These are phyloP conservation scores for Xylaria polymorpha DNA, from an alignment of 2,329 filamentous ascomycete genomes.

Conservation along the genomic window DNA sequence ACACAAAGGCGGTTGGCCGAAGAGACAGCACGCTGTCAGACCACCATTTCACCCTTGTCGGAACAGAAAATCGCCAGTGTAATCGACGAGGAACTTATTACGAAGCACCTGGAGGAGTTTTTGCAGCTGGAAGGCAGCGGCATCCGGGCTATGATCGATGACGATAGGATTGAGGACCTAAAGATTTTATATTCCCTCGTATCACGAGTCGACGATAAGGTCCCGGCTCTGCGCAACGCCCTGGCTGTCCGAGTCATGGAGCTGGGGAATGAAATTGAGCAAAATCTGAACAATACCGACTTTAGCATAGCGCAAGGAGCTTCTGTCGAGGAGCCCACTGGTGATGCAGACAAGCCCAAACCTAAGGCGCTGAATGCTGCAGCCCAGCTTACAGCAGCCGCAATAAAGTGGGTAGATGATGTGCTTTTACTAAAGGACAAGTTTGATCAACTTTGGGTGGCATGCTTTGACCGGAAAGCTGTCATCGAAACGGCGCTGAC, in stretches of 20 bases:
- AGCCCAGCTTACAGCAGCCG: conserved; percentile 85
- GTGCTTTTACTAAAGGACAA: conserved; percentile 87
- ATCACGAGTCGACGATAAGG: conserved; percentile 78
- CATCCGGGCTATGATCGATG: conserved; percentile 89
- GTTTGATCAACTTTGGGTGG: conserved; percentile 82
- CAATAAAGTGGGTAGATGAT: conserved; percentile 95
- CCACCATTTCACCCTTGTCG: conserved; percentile 80
- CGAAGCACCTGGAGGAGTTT: conserved; percentile 81
- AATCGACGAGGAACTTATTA: conserved; percentile 84
- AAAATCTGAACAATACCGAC: conserved; percentile 67
- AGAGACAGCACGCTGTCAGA: conserved; percentile 84
- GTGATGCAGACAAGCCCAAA: conserved; percentile 62
- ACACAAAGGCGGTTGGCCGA: conserved; percentile 80
- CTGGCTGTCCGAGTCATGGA: conserved; percentile 81
- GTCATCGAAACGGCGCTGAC: conserved; percentile 84
- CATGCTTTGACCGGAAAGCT: conserved; percentile 80
- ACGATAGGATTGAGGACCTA: conserved; percentile 83
- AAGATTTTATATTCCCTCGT: conserved; percentile 85
- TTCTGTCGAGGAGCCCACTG: conserved; percentile 54
- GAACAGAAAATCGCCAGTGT: conserved; percentile 78
- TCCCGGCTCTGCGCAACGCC: conserved; percentile 74
- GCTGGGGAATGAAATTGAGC: conserved; percentile 86
- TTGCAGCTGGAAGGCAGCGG: conserved; percentile 87
- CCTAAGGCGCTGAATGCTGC: conserved; percentile 65
- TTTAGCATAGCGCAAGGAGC: conserved; percentile 56